Conservation (phyloP, 2,329 filamentous ascomycete genomes). For the Penicillium sp. region DNA sequence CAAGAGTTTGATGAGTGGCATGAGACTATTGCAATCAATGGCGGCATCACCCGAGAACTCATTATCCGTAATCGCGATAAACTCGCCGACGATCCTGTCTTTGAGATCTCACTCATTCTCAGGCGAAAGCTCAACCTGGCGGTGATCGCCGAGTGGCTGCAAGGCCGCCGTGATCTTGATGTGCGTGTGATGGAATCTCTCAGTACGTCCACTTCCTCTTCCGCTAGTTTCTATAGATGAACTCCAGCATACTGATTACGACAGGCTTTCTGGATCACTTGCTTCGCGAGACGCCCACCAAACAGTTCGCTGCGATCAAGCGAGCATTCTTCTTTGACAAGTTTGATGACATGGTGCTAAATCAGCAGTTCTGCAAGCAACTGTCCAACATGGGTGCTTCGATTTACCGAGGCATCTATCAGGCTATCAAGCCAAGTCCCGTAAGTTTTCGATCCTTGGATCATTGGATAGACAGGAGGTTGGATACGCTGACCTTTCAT, state of each 20-base stretch:
- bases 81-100: too few species aligned
- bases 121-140: slow-evolving; percentile 59
- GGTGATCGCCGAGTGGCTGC: slow-evolving; percentile 63
- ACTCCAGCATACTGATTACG: slow-evolving; percentile 5
- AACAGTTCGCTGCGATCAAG: slow-evolving; percentile 67
- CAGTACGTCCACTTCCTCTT: slow-evolving; percentile 51
- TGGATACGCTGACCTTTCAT: slow-evolving; percentile 6
- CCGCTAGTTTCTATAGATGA: background rate
- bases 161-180: slow-evolving; percentile 58
- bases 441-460: slow-evolving; percentile 42
- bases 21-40: slow-evolving; percentile 68
- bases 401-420: slow-evolving; percentile 84
- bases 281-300: slow-evolving; percentile 72
- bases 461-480: background rate
- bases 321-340: slow-evolving; percentile 70
- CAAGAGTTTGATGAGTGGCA: slow-evolving; percentile 42
- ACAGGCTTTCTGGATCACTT: slow-evolving; percentile 81
- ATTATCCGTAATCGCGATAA: too few species aligned
- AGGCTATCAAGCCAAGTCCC: slow-evolving; percentile 73
- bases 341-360: slow-evolving; percentile 52
- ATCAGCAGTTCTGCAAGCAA: slow-evolving; percentile 27
- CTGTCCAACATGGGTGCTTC: slow-evolving; percentile 54
- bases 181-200: slow-evolving; percentile 71
- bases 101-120: slow-evolving; percentile 61
- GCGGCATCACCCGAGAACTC: slow-evolving; percentile 53